These are phyloP conservation scores for Lodderomyces theae DNA, from an alignment of 1,139 yeast genomes.

Conservation along the genomic window DNA sequence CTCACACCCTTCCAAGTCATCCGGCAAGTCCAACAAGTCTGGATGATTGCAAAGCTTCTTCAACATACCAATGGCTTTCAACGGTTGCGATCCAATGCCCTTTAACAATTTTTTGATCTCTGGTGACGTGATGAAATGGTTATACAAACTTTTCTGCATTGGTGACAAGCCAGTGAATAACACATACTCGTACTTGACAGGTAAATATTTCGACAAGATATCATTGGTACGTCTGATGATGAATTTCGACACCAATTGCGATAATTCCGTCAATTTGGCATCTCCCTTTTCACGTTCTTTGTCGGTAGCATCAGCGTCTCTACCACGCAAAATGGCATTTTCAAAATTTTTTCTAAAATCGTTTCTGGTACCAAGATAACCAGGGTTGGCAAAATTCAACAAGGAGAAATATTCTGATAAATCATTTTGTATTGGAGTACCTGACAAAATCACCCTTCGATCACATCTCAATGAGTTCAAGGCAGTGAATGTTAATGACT, in stretches of 20 bases:
- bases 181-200: slow-evolving; percentile 94
- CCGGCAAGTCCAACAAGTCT: slow-evolving; percentile 71
- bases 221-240: slow-evolving; percentile 96
- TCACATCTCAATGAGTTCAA: slow-evolving; percentile 78
- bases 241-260: slow-evolving; percentile 78
- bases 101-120: slow-evolving; percentile 68
- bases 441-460: slow-evolving; percentile 88
- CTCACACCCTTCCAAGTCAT: slow-evolving; percentile 70
- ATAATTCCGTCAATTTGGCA: slow-evolving; percentile 63
- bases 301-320: slow-evolving; percentile 90
- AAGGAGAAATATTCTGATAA: slow-evolving; percentile 91
- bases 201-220: slow-evolving; percentile 86
- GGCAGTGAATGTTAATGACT: slow-evolving; percentile 87
- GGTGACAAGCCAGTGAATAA: slow-evolving; percentile 83
- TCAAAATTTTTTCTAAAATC: slow-evolving; percentile 89
- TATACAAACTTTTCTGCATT: slow-evolving; percentile 69
- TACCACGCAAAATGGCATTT: slow-evolving; percentile 70
- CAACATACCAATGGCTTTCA: slow-evolving; percentile 84
- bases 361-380: slow-evolving; percentile 75
- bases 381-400: slow-evolving; percentile 92
- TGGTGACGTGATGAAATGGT: slow-evolving; percentile 76
- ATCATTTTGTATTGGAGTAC: slow-evolving; percentile 98
- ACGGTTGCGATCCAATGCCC: slow-evolving; percentile 77
- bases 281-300: slow-evolving; percentile 74
- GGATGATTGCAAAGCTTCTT: slow-evolving; percentile 95